phyloP scores from a whole-genome alignment of 306 rosid species.

The Luffa acutangula region DNA sequence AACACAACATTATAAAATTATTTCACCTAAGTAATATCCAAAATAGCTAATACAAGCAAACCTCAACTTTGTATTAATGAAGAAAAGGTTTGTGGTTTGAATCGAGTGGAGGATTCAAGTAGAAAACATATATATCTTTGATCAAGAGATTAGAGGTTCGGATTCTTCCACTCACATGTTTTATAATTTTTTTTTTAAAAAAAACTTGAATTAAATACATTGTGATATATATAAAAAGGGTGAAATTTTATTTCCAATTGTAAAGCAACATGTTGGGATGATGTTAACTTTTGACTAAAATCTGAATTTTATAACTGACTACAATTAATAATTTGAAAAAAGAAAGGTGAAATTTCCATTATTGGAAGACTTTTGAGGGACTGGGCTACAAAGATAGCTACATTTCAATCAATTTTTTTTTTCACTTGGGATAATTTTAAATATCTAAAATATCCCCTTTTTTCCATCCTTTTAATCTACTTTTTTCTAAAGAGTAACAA shows the following conservation, averaged over 20 bases:
- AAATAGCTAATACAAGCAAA: too few relatives aligned
- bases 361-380: not conserved
- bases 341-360: not conserved
- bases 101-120: too few relatives aligned
- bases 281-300: not conserved
- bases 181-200: too few relatives aligned
- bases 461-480: not conserved
- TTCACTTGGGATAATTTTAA: not conserved
- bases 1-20: too few relatives aligned
- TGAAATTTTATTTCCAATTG: not conserved
- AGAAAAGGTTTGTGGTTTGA: too few relatives aligned
- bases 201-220: not conserved
- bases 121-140: too few relatives aligned
- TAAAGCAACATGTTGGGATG: not conserved
- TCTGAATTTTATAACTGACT: not conserved
- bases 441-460: not conserved
- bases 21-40: too few relatives aligned
- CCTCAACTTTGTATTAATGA: too few relatives aligned
- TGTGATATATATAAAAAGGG: not conserved
- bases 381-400: not conserved
- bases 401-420: slow-evolving; percentile 5
- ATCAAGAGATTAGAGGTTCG: too few relatives aligned
- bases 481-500: not conserved
- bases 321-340: not conserved
- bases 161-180: too few relatives aligned